Evolutionary conservation across 2,329 filamentous ascomycete species (phyloP), one percentile per base, ranked within the genome.

Genomic region (Dactylellina sp.): DNA sequence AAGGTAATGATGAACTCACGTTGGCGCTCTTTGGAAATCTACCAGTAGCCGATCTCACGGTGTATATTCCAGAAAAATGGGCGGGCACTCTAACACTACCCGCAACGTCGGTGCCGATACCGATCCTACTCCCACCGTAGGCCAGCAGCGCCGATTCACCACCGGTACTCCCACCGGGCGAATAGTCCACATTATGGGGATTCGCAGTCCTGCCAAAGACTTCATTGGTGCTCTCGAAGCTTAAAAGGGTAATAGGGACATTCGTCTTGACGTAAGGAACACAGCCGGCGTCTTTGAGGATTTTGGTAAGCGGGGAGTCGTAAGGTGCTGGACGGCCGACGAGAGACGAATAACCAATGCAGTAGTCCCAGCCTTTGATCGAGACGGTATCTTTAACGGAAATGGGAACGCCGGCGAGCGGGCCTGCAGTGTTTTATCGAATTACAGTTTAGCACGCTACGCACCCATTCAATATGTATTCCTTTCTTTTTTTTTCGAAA

Each of bases 221-320:
- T 74, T 88, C 87, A 77, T 89, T 90, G 57, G 88, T 87, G 14
- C 90, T 93, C 81, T 96, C 93, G 78, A 96, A 96, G 66, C 90
- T 93, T 42, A 96, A 85, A 1, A 97, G 85, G 0, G 93, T 96
- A 65, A 94, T 90, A 3, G 93, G 94, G 1, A 96, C 81, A 75
- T 95, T 95, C 0, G 93, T 97, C 84, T 97, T 98, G 76, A 93
- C 92, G 80, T 96, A 97, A 0, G 93, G 93, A 1, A 97, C 86
- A 0, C 93, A 93, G 20, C 93, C 91, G 1, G 92, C 92, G 79
- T 95, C 91, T 79, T 96, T 96, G 57, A 97, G 84, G 44, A 98
- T 81, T 64, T 86, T 86, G 20, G 91, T 89, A 78, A 92, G 87
- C 1, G 87, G 83, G 0, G 93, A 92, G 82, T 97, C 93, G 25